Evolutionary conservation across 1,284 basidiomycete species (phyloP).

Genomic region (Pseudozyma pruni): DNA sequence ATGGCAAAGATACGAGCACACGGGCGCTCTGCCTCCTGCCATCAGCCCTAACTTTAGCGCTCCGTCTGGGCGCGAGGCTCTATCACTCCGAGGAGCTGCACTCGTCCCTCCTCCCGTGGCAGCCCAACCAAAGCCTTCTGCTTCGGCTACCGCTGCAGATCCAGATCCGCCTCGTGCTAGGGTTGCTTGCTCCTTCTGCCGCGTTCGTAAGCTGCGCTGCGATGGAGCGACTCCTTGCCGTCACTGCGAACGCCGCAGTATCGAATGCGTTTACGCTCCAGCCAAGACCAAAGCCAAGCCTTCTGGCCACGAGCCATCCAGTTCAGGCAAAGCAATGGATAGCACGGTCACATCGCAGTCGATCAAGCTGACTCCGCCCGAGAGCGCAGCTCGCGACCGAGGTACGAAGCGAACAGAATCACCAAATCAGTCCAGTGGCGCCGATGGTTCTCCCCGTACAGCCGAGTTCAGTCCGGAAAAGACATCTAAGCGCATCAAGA

Average conservation of each 20-base stretch:
- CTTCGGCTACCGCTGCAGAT: conserved; percentile 16
- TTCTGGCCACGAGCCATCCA: conserved; percentile 1
- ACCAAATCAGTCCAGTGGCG: not conserved
- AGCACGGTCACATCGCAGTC: not conserved
- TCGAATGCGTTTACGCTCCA: conserved; percentile 40
- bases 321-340: not conserved
- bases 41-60: too few species aligned
- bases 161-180: conserved; percentile 46
- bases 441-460: not conserved
- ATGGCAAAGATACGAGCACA: conserved; percentile 16
- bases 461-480: not conserved
- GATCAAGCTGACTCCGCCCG: not conserved
- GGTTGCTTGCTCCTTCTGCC: conserved; percentile 47
- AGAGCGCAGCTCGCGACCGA: not conserved
- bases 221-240: conserved; percentile 45
- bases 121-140: not conserved
- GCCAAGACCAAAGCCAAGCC: conserved; percentile 27
- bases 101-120: not conserved
- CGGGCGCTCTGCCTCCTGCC: too few species aligned
- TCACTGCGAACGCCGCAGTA: conserved; percentile 43
- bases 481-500: conserved; percentile 9
- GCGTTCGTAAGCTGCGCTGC: conserved; percentile 45
- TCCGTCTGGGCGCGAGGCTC: not conserved
- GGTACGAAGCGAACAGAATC: conserved; percentile 13
- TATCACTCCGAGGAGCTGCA: conserved; percentile 3